These are phyloP conservation scores for Macadamia tetraphylla DNA, from an alignment of 164 flowering plant genomes.

Conservation along the genomic window DNA sequence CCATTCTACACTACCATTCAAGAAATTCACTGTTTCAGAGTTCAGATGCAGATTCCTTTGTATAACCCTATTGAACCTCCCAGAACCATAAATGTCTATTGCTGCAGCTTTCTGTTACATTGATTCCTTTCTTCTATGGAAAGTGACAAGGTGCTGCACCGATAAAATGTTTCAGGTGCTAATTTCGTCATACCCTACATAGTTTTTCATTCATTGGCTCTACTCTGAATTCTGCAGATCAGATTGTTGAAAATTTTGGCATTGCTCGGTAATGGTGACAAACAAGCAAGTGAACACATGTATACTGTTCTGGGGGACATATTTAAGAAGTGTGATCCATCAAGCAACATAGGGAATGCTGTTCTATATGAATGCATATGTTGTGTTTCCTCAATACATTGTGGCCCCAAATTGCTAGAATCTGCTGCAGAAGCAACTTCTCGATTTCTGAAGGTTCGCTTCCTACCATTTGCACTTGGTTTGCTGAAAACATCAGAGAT, in stretches of 20 bases:
- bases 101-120: no score
- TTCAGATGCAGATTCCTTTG: no score
- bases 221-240: constrained; percentile 48
- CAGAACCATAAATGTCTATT: no score
- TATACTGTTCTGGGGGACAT: constrained; percentile 82
- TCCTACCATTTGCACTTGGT: constrained; percentile 1
- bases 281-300: constrained; percentile 87
- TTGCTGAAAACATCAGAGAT: background rate
- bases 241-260: constrained; percentile 84
- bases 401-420: constrained; percentile 75
- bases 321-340: constrained; percentile 76
- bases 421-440: constrained; percentile 92
- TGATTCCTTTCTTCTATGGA: no score
- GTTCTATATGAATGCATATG: constrained; percentile 88
- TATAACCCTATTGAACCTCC: no score
- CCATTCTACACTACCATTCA: no score
- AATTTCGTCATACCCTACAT: background rate
- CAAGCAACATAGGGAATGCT: constrained; percentile 94
- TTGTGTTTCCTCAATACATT: constrained; percentile 80
- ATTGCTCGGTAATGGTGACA: constrained; percentile 83
- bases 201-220: constrained; percentile 2
- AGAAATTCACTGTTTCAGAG: no score
- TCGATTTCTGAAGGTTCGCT: constrained; percentile 77
- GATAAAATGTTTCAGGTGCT: background rate
- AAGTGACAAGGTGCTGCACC: no score